Conservation (phyloP, 1,284 basidiomycete species). For the Rhodotorula sp. region DNA sequence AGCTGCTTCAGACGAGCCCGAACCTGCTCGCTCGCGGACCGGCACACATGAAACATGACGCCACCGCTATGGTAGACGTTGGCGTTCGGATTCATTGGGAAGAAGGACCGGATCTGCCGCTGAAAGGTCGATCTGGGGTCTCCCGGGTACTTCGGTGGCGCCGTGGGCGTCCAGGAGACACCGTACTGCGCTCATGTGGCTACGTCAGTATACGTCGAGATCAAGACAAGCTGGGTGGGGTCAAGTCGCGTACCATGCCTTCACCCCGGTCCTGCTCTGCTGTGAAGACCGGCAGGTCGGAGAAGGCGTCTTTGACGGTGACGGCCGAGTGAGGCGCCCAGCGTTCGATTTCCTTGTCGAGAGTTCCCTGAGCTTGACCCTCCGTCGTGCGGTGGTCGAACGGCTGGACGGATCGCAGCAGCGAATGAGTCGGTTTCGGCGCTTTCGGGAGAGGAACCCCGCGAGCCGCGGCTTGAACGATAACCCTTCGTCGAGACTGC, state of each 20-base stretch:
- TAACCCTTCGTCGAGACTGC: slow-evolving; percentile 11
- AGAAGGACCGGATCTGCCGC: neutral
- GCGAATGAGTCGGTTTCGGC: slow-evolving; percentile 3
- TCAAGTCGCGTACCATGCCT: neutral
- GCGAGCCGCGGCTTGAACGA: slow-evolving; percentile 6
- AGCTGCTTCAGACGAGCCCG: neutral
- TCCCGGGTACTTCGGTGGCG: neutral
- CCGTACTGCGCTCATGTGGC: neutral
- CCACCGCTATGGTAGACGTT: neutral
- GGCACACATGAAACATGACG: slow-evolving; percentile 14
- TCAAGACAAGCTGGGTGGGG: too few species aligned
- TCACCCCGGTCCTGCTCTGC: neutral
- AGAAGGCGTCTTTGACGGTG: neutral
- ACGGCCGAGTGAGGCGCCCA: slow-evolving; percentile 2
- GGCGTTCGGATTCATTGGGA: neutral
- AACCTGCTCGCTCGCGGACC: neutral
- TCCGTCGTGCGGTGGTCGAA: slow-evolving; percentile 3
- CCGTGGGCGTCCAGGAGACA: neutral
- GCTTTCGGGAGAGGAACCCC: slow-evolving; percentile 4
- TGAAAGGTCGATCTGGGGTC: neutral
- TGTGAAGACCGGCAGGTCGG: slow-evolving; percentile 4
- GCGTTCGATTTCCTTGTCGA: neutral
- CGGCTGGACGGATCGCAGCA: neutral
- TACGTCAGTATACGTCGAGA: too few species aligned
- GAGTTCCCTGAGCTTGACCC: neutral